phyloP scores from a whole-genome alignment of 2,329 filamentous ascomycete species.

The Aspergillus sp. region DNA sequence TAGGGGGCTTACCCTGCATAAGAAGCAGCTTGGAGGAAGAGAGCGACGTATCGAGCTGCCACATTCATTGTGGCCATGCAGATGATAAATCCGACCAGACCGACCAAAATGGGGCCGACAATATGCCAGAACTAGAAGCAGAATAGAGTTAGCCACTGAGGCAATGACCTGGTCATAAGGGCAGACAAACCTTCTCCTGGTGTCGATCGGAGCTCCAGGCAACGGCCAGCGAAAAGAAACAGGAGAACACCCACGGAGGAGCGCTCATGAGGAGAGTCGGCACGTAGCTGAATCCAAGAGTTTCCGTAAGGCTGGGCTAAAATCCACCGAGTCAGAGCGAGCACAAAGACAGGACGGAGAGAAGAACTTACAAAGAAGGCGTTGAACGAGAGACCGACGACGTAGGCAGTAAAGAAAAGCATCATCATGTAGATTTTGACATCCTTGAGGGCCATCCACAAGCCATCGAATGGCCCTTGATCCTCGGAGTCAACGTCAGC shows the following conservation, averaged over 20 bases:
- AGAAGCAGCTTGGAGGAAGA: constrained; percentile 54
- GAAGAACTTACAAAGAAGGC: constrained; percentile 44
- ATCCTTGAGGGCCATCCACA: constrained; percentile 49
- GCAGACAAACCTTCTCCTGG: too few relatives aligned
- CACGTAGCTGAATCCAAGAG: constrained; percentile 40
- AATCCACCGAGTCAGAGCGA: too few relatives aligned
- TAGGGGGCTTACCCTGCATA: constrained; percentile 50
- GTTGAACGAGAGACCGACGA: constrained; percentile 48
- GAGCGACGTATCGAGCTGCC: constrained; percentile 52
- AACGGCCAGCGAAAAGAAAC: constrained; percentile 44
- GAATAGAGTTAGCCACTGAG: too few relatives aligned
- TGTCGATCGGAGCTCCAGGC: constrained; percentile 41
- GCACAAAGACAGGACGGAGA: too few relatives aligned
- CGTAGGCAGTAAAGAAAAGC: constrained; percentile 46
- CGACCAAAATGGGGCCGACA: constrained; percentile 48
- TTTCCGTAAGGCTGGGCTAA: constrained; percentile 42
- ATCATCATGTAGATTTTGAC: constrained; percentile 44
- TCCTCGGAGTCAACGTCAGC: constrained; percentile 46
- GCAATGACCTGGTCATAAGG: too few relatives aligned
- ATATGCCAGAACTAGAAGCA: constrained; percentile 50
- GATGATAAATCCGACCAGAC: constrained; percentile 48
- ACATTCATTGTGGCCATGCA: constrained; percentile 52
- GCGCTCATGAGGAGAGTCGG: constrained; percentile 50
- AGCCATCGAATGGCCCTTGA: constrained; percentile 45
- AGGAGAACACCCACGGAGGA: constrained; percentile 52